Evolutionary conservation across 305 asterid species (phyloP), one percentile per base, ranked within the genome.

Genomic region (Nicotiana rustica): DNA sequence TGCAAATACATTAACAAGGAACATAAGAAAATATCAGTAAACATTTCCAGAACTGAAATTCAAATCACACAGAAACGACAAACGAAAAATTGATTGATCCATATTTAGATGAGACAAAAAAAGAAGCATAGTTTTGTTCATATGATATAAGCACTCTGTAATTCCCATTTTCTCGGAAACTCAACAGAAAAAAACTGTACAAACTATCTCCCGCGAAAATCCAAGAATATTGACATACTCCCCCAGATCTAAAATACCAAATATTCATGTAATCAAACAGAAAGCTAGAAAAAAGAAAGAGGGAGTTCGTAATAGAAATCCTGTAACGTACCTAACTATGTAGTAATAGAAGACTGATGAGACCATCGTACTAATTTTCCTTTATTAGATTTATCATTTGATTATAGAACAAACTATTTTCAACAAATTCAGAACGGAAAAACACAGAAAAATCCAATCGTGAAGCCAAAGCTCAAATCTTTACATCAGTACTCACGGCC

Each of bases 61-160:
- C 36, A 33, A 33, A 35, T 29, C 78, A 52, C 7, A 62, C 29
- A 44, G 52, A 44, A 44, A 44, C 2, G 2, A 41, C 49, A 41
- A 41, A 41, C 49, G 2, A 41, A 44, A 9, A 44, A 3, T 44
- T 9, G 52, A 44, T 44, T 44, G 52, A 8, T 44, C 52, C 3
- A 44, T 44, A 44, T 44, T 44, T 44, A 44, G 52, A 44, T 44
- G 12, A 44, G 13, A 9, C 52, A 44, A 44, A 44, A 41, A 57
- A 81, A 78, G 36, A 8, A 59, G 3, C 70, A 62, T 83, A 88
- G 90, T 88, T 88, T 91, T 85, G 84, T 80, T 82, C 78, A 86
- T 79, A 83, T 68, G 56, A 80, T 64, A 10, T 7, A 18, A 66
- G 35, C 81, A 17, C 14, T 36, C 49, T 41, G 49, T 12, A 41